Evolutionary conservation across 169 alveolate species (phyloP).

Genomic region (Cryptosporidium xiaoi): DNA sequence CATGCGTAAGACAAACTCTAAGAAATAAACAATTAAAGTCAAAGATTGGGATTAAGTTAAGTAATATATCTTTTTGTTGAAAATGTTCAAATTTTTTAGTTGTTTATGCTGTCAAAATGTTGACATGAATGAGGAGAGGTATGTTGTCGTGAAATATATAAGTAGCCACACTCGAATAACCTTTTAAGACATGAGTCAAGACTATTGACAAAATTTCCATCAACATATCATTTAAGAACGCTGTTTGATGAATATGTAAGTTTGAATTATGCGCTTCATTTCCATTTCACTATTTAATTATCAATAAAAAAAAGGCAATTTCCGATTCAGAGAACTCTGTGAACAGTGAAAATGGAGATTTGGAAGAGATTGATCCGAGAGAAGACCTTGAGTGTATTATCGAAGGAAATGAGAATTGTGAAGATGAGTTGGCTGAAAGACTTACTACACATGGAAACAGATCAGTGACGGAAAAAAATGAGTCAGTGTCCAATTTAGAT

Average conservation of each 20-base stretch:
- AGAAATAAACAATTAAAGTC: too few relatives aligned
- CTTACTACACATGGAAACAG: slow-evolving; percentile 11
- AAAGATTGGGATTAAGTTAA: neutral
- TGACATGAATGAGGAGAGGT: slow-evolving; percentile 46
- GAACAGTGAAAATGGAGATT: slow-evolving; percentile 24
- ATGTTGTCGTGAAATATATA: neutral
- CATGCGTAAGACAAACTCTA: neutral
- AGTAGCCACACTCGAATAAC: neutral
- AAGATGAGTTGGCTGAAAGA: neutral
- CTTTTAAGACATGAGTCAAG: slow-evolving; percentile 25
- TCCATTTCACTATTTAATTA: neutral
- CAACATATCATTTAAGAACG: slow-evolving; percentile 71
- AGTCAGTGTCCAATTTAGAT: neutral
- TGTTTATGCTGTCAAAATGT: slow-evolving; percentile 71
- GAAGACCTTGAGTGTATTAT: slow-evolving; percentile 13
- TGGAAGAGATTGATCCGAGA: neutral
- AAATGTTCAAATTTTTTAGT: slow-evolving; percentile 27
- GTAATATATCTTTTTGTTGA: neutral
- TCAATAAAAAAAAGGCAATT: neutral
- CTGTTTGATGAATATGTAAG: slow-evolving; percentile 64
- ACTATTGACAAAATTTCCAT: slow-evolving; percentile 44
- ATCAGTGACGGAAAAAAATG: neutral
- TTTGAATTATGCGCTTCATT: neutral
- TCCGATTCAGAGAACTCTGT: slow-evolving; percentile 10
- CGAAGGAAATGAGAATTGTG: neutral